Percentiles rank a stretch among this genome's conserved stretches.
These are phyloP conservation scores for Microstroma glucosiphilum DNA, from an alignment of 1,284 basidiomycete genomes.

Conservation along the genomic window DNA sequence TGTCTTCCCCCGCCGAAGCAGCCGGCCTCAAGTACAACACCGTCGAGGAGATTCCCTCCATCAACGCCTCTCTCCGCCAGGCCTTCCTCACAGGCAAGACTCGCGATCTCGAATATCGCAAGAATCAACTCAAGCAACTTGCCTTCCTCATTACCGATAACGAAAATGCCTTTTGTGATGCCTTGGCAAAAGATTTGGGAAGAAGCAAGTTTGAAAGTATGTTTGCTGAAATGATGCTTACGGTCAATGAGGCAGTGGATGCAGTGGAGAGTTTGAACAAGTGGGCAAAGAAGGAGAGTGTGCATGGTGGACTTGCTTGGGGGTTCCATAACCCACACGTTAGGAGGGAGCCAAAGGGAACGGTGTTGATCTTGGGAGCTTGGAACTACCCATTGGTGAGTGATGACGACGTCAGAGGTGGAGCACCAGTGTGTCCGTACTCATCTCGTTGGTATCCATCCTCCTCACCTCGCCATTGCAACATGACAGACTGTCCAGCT, in stretches of 20 bases:
- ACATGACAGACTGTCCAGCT: slow-evolving; percentile 31
- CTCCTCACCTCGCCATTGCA: slow-evolving; percentile 7
- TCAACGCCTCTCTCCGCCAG: slow-evolving; percentile 52
- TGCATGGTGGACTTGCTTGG: slow-evolving; percentile 46
- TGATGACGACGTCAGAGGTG: background rate
- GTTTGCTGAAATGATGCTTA: slow-evolving; percentile 46
- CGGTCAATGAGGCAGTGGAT: slow-evolving; percentile 59
- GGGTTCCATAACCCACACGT: slow-evolving; percentile 44
- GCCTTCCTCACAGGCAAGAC: slow-evolving; percentile 59
- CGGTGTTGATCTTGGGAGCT: slow-evolving; percentile 54
- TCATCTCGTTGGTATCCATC: background rate
- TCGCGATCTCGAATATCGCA: slow-evolving; percentile 58
- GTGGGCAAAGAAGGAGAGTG: slow-evolving; percentile 49
- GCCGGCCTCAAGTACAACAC: slow-evolving; percentile 26
- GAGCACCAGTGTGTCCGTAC: background rate
- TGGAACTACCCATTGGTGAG: slow-evolving; percentile 46
- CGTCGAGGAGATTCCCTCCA: slow-evolving; percentile 26
- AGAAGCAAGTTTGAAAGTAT: slow-evolving; percentile 52
- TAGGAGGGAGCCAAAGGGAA: slow-evolving; percentile 52
- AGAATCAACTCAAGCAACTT: slow-evolving; percentile 62
- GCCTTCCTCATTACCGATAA: slow-evolving; percentile 62
- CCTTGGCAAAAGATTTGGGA: slow-evolving; percentile 58
- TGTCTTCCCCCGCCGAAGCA: slow-evolving; percentile 23
- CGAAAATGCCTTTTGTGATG: slow-evolving; percentile 55
- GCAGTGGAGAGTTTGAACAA: slow-evolving; percentile 62